phyloP scores from a whole-genome alignment of 2,329 filamentous ascomycete species.

The Aspergillus japonicus region DNA sequence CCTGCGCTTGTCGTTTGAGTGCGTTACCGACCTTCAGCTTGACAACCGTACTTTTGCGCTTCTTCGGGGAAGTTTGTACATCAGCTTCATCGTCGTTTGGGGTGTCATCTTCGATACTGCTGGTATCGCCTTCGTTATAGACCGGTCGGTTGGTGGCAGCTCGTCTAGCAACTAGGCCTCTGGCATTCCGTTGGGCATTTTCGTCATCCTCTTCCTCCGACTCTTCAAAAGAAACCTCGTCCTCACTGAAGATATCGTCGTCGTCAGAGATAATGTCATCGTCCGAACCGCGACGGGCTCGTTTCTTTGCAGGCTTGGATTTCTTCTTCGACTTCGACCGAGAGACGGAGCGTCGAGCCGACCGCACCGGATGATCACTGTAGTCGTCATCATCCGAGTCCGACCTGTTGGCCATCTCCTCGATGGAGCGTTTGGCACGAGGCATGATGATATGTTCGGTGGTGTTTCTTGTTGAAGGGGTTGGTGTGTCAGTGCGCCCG shows the following conservation, averaged over 20 bases:
- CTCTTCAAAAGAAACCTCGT: slow-evolving; percentile 46
- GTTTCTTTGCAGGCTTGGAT: slow-evolving; percentile 35
- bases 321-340: slow-evolving; percentile 37
- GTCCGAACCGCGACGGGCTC: slow-evolving; percentile 49
- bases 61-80: slow-evolving; percentile 15
- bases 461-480: not conserved
- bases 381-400: slow-evolving; percentile 49
- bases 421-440: slow-evolving; percentile 41
- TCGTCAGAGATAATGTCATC: slow-evolving; percentile 42
- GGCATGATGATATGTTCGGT: slow-evolving; percentile 29
- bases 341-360: slow-evolving; percentile 28
- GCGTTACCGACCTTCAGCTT: slow-evolving; percentile 32
- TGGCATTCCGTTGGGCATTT: slow-evolving; percentile 54
- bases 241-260: slow-evolving; percentile 37
- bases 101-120: slow-evolving; percentile 35
- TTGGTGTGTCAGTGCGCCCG: slow-evolving; percentile 5
- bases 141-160: slow-evolving; percentile 55
- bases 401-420: slow-evolving; percentile 45
- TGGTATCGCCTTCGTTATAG: slow-evolving; percentile 57
- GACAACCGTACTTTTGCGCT: slow-evolving; percentile 28
- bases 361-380: slow-evolving; percentile 35
- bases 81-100: slow-evolving; percentile 25
- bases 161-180: slow-evolving; percentile 56
- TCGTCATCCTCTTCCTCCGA: slow-evolving; percentile 45
- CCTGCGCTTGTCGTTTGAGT: slow-evolving; percentile 29